Base-by-base conservation (phyloP, 139 green algal species). In the Chlorella sp. region DNA sequence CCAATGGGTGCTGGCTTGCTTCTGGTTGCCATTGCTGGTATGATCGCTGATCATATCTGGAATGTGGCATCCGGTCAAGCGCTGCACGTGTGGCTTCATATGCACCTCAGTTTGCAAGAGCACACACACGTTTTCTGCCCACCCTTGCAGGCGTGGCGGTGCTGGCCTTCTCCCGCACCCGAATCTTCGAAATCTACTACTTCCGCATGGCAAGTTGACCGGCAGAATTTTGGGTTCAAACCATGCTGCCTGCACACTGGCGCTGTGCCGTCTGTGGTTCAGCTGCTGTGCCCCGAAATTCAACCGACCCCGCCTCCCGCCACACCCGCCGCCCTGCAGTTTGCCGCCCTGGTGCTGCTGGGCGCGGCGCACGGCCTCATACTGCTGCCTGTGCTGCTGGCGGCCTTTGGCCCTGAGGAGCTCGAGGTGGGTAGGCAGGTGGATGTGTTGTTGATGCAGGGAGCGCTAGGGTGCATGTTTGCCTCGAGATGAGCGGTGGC, bases 331-430 rank as follows among this genome's bases (percentile, higher is more conserved):
- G 2, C 4, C 51, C 9, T 60, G 51, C 51, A 60, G 87, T 98
- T 98, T 85, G 62, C 95, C 46, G 93, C 88, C 13, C 88, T 98
- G 44, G 96, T 98, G 32, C n/a, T 97, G 34, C 73, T 95, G 43
- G 96, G 96, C 2, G 94, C 94, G 0, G 81, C 88, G n/a, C 96
- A 98, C 83, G 95, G 94, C 11, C 89, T 98, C 44, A 89, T 98
- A 69, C 89, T 98, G 65, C 90, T 98, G 81, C 96, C 96, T 48
- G 91, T 98, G 14, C 87, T 97, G 60, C 90, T 98, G 58, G 80
- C 88, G 7, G 75, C 93, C 24, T 75, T 88, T 46, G 94, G 94
- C 24, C 92, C 94, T 22, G 72, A 84, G 43, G 81, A 84, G 34
- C 70, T 83, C 30, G 69, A 83, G 62, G 68, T 84, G 76, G 46